A percentile compares a stretch with the other conserved stretches of the same genome.
Conservation (phyloP, 306 rosid genomes). For the Gleditsia sinensis region DNA sequence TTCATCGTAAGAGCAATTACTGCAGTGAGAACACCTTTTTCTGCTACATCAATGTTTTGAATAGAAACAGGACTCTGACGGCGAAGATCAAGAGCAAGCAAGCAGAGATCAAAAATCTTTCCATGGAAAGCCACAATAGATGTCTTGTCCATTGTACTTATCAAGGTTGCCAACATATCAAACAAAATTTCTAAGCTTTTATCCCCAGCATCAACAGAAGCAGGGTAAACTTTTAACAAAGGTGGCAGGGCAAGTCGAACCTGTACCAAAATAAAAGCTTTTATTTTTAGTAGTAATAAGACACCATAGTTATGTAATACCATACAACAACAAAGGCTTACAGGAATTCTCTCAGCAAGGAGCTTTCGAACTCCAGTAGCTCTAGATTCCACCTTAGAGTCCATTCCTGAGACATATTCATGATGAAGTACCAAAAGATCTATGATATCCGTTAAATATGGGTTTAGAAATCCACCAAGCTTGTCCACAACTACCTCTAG, state of each 20-base stretch:
- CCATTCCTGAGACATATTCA: constrained; percentile 53
- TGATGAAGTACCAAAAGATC: constrained; percentile 71
- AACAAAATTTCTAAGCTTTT: constrained; percentile 66
- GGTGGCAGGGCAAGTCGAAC: constrained; percentile 83
- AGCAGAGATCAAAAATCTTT: constrained; percentile 75
- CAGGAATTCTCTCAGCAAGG: constrained; percentile 75
- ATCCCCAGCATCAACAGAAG: constrained; percentile 75
- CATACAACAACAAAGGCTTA: constrained; percentile 46
- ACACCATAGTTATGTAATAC: background rate
- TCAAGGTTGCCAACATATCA: constrained; percentile 69
- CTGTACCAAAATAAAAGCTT: constrained; percentile 44
- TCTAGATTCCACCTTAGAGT: constrained; percentile 60
- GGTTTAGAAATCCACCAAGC: constrained; percentile 87
- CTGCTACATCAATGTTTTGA: constrained; percentile 63
- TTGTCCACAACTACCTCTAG: constrained; percentile 81
- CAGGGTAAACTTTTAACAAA: constrained; percentile 61
- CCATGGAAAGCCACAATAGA: constrained; percentile 67
- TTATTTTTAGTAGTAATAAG: constrained; percentile 13
- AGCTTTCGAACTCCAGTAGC: constrained; percentile 68
- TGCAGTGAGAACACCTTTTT: constrained; percentile 61
- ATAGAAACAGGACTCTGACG: constrained; percentile 62
- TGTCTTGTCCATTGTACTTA: constrained; percentile 68
- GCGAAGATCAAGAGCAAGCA: constrained; percentile 87
- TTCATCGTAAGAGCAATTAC: constrained; percentile 68
- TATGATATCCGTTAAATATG: constrained; percentile 69